phyloP scores from a whole-genome alignment of 148 eudicot species.

The Chenopodium formosanum region DNA sequence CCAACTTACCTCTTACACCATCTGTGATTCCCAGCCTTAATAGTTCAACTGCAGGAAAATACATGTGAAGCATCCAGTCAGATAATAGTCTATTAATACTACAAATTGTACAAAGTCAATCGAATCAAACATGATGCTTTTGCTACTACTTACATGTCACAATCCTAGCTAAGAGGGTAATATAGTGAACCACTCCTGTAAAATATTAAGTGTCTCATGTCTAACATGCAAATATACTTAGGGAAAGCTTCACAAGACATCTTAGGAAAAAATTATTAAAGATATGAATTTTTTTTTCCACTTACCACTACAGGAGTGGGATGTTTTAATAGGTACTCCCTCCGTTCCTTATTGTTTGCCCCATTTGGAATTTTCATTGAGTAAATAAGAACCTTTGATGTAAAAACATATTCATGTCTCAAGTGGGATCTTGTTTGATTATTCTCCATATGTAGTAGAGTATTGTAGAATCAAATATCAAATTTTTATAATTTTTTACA shows the following conservation, averaged over 20 bases:
- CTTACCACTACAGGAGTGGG: background rate
- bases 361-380: too few species aligned
- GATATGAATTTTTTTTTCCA: background rate
- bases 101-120: conserved; percentile 1
- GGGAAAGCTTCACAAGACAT: background rate
- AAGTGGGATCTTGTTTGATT: too few species aligned
- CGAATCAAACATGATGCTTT: background rate
- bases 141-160: background rate
- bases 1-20: conserved; percentile 61
- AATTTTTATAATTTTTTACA: too few species aligned
- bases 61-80: conserved; percentile 21
- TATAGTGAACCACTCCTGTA: background rate
- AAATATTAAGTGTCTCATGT: background rate
- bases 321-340: background rate
- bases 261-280: background rate
- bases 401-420: too few species aligned
- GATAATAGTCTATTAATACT: conserved; percentile 11
- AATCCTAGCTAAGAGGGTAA: background rate
- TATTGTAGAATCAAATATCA: too few species aligned
- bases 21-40: conserved; percentile 74
- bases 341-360: too few species aligned
- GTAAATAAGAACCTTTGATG: too few species aligned
- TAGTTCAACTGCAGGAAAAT: conserved; percentile 71
- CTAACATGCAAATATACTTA: background rate
- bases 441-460: too few species aligned